Conservation (phyloP, 306 rosid species). For the Sicyos baderoa region DNA sequence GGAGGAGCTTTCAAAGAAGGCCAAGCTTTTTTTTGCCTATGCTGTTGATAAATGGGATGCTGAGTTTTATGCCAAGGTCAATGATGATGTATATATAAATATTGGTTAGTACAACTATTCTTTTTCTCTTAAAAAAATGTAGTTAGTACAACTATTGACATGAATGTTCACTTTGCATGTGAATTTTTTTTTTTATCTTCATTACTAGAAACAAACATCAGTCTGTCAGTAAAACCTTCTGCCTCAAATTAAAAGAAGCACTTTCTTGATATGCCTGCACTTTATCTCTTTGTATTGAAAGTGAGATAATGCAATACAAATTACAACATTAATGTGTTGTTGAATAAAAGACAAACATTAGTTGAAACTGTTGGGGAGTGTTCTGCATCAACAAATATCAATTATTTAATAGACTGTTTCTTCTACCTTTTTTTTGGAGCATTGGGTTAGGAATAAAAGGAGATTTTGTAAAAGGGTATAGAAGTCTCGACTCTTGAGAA, state of each 20-base stretch:
- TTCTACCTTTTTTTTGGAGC: not conserved
- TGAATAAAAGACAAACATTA: no score
- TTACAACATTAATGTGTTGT: no score
- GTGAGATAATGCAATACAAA: not conserved
- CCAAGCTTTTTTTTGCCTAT: constrained; percentile 68
- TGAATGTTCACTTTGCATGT: not conserved
- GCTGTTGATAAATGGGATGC: constrained; percentile 88
- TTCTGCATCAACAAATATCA: no score
- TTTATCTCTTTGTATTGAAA: not conserved
- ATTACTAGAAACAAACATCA: not conserved
- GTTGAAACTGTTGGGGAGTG: no score
- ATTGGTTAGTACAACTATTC: constrained; percentile 63
- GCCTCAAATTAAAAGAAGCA: not conserved
- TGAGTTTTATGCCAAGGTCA: constrained; percentile 86
- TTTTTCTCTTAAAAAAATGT: constrained; percentile 18
- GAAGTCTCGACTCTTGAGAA: not conserved
- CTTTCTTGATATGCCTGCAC: not conserved
- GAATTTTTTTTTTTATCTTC: not conserved
- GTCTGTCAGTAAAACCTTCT: not conserved
- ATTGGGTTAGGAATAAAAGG: not conserved
- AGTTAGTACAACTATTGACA: constrained; percentile 50
- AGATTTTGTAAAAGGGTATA: not conserved
- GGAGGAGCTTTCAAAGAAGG: constrained; percentile 62
- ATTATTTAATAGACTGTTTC: not conserved
- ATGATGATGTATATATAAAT: constrained; percentile 88